Percentiles rank a stretch among this genome's conserved stretches.
Conservation (phyloP, 495 filamentous ascomycete genomes). For the Hypoxylon trugodes region DNA sequence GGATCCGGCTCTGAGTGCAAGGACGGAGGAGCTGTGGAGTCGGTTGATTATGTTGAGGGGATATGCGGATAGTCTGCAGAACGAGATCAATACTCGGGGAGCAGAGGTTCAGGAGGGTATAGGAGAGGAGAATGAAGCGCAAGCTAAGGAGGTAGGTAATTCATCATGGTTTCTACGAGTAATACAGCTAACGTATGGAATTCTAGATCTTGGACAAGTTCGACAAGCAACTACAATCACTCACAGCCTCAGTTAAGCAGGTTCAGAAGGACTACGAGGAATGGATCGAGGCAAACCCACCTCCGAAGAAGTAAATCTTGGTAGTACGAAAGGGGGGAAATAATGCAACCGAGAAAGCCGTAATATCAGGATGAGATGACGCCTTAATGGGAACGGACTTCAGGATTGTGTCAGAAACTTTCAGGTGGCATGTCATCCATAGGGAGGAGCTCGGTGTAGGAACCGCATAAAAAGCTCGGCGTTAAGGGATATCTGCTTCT, state of each 20-base stretch:
- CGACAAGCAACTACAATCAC: conserved; percentile 82
- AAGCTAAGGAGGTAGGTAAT: conserved; percentile 80
- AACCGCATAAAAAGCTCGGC: conserved; percentile 33
- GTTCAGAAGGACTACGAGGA: conserved; percentile 82
- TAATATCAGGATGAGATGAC: conserved; percentile 14
- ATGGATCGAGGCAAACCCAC: conserved; percentile 64
- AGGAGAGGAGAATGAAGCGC: conserved; percentile 63
- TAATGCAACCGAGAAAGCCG: not conserved
- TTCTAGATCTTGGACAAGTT: conserved; percentile 87
- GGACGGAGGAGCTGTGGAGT: conserved; percentile 96
- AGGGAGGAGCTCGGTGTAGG: conserved; percentile 21
- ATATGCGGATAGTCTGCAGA: conserved; percentile 77
- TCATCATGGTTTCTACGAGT: not conserved
- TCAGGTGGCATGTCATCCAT: conserved; percentile 22
- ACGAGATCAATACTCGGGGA: conserved; percentile 76
- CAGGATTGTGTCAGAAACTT: conserved; percentile 14
- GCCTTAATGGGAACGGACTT: conserved; percentile 7
- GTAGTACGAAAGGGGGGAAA: not conserved
- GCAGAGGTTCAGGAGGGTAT: conserved; percentile 64
- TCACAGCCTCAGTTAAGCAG: conserved; percentile 81
- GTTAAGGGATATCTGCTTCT: conserved; percentile 27
- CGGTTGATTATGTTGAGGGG: conserved; percentile 86
- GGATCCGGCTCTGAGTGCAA: conserved; percentile 83
- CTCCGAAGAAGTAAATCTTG: conserved; percentile 31
- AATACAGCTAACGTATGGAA: conserved; percentile 31